Evolutionary conservation across 352 stramenopile species (phyloP).

Genomic region (Phytopythium boreale): DNA sequence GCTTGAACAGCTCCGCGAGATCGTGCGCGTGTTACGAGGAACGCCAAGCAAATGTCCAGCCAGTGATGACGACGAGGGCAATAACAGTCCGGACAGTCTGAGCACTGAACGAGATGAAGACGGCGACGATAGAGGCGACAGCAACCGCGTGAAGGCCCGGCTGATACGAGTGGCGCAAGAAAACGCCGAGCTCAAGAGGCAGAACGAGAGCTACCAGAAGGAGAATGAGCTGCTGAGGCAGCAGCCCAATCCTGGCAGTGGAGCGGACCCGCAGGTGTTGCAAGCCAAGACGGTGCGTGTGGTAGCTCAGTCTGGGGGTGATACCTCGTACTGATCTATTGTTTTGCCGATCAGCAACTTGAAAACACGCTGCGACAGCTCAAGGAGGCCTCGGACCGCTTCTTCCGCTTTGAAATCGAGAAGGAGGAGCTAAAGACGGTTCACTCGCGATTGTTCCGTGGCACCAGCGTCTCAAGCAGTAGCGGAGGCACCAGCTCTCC

Average conservation of each 20-base stretch:
- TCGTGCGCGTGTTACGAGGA: constrained; percentile 45
- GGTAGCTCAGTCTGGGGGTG: neutral
- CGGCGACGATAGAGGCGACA: constrained; percentile 15
- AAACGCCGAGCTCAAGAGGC: constrained; percentile 61
- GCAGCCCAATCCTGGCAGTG: neutral
- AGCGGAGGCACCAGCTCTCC: constrained; percentile 11
- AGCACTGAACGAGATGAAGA: constrained; percentile 22
- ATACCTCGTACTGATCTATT: neutral
- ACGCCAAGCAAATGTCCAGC: constrained; percentile 6
- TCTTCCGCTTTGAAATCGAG: constrained; percentile 94
- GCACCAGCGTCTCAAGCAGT: constrained; percentile 7
- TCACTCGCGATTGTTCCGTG: constrained; percentile 52
- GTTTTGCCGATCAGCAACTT: constrained; percentile 45
- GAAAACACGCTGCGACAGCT: constrained; percentile 62
- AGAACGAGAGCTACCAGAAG: constrained; percentile 54
- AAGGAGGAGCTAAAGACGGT: constrained; percentile 88
- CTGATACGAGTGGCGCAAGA: constrained; percentile 59
- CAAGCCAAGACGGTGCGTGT: constrained; percentile 25
- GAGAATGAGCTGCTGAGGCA: constrained; percentile 47
- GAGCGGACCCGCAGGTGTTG: constrained; percentile 20
- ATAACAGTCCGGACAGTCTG: neutral
- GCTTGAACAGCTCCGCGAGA: constrained; percentile 67
- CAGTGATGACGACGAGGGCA: constrained; percentile 9
- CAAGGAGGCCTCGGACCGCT: constrained; percentile 77
- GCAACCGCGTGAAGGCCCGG: constrained; percentile 20